Base-by-base conservation (phyloP, 1,284 basidiomycete genomes). In the Hypsizygus ulmarius region DNA sequence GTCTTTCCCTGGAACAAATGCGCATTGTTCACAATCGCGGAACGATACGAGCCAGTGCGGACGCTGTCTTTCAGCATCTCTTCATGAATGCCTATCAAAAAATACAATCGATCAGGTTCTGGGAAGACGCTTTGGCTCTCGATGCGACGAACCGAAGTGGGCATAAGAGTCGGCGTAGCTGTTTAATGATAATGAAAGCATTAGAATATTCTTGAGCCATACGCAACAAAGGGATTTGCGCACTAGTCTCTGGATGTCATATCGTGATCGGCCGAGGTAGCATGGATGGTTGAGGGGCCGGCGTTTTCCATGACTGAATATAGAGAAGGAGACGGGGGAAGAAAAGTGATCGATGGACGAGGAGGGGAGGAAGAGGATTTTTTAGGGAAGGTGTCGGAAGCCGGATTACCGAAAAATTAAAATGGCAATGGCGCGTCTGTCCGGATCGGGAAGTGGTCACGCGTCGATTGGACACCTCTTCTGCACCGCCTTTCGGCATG, bases 21-120 rank as follows among this genome's bases (percentile, higher is more conserved):
- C 30, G 83, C 77, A 72, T 99, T 99, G 75, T 96, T 90, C 68
- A 93, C 74, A 76, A 99, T 99, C 51, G 94, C 92, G 53, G 88
- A 82, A 57, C 93, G 89, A 81, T 99, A 99, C 39, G 93, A 92
- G 32, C 93, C 83, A 35, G 97, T 99, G 55, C 97, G 90, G 56
- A 99, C 94, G 46, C 79, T 75, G 72, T 99, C 97, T 74, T 99
- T 99, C 67, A 99, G 75, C 97, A 99, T 99, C 74, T 99, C 97
- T 73, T 97, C 95, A 70, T 97, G 94, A 61, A 97, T 97, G 54
- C 91, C 92, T 92, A 57, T 35, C 42, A 11, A 25, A 7, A 25
- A 25, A 25, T 7, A 3, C 49, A 16, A 51, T 28, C 39, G 11
- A 55, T 57, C 36, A 53, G 32, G 29, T 39, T 10, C n/a, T 19